Base-by-base conservation (phyloP, 2,329 filamentous ascomycete genomes). In the Curvularia eragrostidis region DNA sequence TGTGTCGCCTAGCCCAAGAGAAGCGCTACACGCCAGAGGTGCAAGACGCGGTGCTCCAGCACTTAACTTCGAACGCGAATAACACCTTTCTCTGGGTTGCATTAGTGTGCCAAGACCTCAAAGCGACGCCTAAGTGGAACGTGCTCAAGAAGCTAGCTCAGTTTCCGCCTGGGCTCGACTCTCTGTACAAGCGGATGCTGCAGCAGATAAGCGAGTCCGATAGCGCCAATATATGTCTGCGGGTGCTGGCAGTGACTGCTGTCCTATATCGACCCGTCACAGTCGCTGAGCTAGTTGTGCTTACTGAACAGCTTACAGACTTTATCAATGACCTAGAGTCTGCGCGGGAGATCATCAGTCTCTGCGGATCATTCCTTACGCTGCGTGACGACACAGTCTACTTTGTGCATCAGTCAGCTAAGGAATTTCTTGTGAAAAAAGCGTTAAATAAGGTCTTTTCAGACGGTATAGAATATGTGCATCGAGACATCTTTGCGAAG, bases 371-470 rank as follows among this genome's bases (percentile, higher is more conserved):
- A 15, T 61, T 63, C 23, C 55, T 64, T 39, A 64, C 57, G 12
- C n/a, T 65, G 5, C 57, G 53, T 44, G 41, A 58, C n/a, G 52
- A 58, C 30, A 58, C 32, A 13, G 44, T 64, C 39, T 66, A 62
- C 58, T 61, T 80, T 58, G 70, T 82, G 1, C 78, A 82, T 57
- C 75, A 80, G 52, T 81, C 79, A 0, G 80, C 78, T 0, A 79
- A 80, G 58, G 79, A 82, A 15, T 80, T 71, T 59, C 54, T 83
- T 0, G 21, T 60, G 6, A 34, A 64, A 23, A 53, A 47, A 8
- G 21, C 42, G 3, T 30, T 3, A 15, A n/a, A 23, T 2, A 18
- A 41, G 1, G 34, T 30, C 23, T 53, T 53, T 47, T 30, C 2
- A 24, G 18, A 21, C 13, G 72, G 75, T 36, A 15, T 47, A 30